Evolutionary conservation across 352 stramenopile genomes (phyloP).

Genomic region (Pythium phragmiticola): DNA sequence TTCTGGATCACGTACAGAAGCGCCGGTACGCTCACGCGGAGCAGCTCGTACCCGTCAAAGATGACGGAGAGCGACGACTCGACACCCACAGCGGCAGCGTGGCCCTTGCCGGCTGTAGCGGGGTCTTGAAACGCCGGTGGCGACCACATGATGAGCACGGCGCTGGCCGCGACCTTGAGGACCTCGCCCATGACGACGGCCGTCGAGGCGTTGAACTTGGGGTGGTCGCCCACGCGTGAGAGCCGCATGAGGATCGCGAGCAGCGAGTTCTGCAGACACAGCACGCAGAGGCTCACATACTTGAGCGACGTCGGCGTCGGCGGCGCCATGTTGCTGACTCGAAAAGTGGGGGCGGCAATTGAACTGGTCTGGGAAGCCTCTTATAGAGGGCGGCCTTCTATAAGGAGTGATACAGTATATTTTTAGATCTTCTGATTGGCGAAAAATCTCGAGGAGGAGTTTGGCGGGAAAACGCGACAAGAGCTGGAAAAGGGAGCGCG

Average conservation of each 20-base stretch:
- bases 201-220: slow-evolving; percentile 74
- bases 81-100: slow-evolving; percentile 1
- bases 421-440: slow-evolving; percentile 8
- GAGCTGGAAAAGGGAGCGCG: not conserved
- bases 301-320: slow-evolving; percentile 53
- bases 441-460: slow-evolving; percentile 6
- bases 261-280: slow-evolving; percentile 83
- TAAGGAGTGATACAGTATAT: not conserved
- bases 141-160: slow-evolving; percentile 39
- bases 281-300: slow-evolving; percentile 68
- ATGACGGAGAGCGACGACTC: slow-evolving; percentile 36
- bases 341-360: slow-evolving; percentile 2
- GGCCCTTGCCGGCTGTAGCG: slow-evolving; percentile 1
- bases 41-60: slow-evolving; percentile 59
- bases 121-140: slow-evolving; percentile 22
- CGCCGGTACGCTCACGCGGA: slow-evolving; percentile 73
- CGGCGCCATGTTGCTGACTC: slow-evolving; percentile 12
- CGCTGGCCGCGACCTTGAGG: slow-evolving; percentile 61
- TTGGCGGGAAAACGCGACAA: slow-evolving; percentile 28
- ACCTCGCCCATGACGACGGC: slow-evolving; percentile 72
- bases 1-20: slow-evolving; percentile 85
- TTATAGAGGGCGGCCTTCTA: slow-evolving; percentile 3
- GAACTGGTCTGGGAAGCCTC: not conserved
- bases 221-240: slow-evolving; percentile 63
- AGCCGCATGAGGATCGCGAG: slow-evolving; percentile 81